Percentiles rank a stretch among this genome's conserved stretches.
Evolutionary conservation across 179 eudicot genomes (phyloP).

Genomic region (Silene noctiflora): DNA sequence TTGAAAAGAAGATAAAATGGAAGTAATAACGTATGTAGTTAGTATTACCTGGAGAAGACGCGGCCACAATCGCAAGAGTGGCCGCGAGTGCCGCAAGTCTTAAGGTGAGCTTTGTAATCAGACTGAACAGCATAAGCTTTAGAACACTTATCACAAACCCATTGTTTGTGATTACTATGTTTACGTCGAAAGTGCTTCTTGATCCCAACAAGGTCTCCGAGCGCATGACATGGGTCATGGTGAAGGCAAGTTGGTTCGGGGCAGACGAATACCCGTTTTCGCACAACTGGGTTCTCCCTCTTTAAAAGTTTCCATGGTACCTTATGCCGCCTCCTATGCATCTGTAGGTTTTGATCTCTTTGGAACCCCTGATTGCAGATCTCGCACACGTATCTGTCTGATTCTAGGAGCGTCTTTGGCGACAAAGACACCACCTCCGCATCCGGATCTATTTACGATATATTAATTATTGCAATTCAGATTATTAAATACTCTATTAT

Average conservation of each 20-base stretch:
- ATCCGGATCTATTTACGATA: conserved; percentile 62
- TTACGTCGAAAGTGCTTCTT: conserved; percentile 85
- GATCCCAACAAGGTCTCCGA: conserved; percentile 89
- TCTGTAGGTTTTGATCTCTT: conserved; percentile 93
- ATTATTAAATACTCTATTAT: too few relatives aligned
- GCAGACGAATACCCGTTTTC: conserved; percentile 76
- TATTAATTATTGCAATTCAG: neutral
- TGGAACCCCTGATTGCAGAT: conserved; percentile 97
- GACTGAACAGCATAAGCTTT: conserved; percentile 95
- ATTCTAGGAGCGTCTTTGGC: conserved; percentile 74
- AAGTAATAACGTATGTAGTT: too few relatives aligned
- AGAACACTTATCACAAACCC: conserved; percentile 87
- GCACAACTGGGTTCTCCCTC: conserved; percentile 62
- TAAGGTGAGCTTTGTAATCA: conserved; percentile 89
- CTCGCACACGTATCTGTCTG: conserved; percentile 90
- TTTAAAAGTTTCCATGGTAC: conserved; percentile 89
- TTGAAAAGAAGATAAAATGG: neutral
- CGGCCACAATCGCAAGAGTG: conserved; percentile 98
- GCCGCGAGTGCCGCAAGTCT: conserved; percentile 95
- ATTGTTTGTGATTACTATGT: conserved; percentile 82
- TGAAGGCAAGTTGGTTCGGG: conserved; percentile 90
- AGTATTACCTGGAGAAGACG: conserved; percentile 72
- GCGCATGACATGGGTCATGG: conserved; percentile 89
- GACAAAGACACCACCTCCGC: conserved; percentile 92
- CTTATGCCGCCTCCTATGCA: conserved; percentile 87